A percentile compares a stretch with the other conserved stretches of the same genome.
These are phyloP conservation scores for Barbarea vulgaris DNA, from an alignment of 345 rosid genomes.

Conservation along the genomic window DNA sequence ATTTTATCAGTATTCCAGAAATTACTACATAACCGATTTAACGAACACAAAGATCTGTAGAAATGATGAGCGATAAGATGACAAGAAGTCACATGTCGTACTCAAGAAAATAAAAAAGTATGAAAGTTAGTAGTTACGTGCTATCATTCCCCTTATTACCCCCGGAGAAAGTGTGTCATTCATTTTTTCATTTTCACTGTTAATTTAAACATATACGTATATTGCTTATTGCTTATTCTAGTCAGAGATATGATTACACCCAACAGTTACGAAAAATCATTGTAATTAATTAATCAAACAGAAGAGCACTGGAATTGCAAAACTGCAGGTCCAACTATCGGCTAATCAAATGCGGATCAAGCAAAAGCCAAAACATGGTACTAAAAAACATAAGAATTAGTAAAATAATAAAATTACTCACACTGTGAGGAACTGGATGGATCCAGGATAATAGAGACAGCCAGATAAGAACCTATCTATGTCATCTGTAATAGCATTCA, in stretches of 20 bases:
- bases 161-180: neutral
- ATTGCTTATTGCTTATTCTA: conserved; percentile 12
- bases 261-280: neutral
- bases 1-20: neutral
- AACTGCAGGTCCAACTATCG: neutral
- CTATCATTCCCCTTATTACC: neutral
- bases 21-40: neutral
- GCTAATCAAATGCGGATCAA: neutral
- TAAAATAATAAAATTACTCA: conserved; percentile 34
- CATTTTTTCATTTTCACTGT: neutral
- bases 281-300: neutral
- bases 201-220: neutral
- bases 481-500: conserved; percentile 53
- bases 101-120: neutral
- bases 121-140: neutral
- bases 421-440: conserved; percentile 48
- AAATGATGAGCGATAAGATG: neutral
- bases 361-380: conserved; percentile 9
- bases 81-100: neutral
- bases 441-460: conserved; percentile 57
- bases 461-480: conserved; percentile 75
- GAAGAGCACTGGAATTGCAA: conserved; percentile 1
- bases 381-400: neutral
- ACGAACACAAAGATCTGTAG: neutral
- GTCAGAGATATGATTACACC: conserved; percentile 3